These are phyloP conservation scores for Aspergillus sergii DNA, from an alignment of 2,329 filamentous ascomycete species.

Conservation along the genomic window DNA sequence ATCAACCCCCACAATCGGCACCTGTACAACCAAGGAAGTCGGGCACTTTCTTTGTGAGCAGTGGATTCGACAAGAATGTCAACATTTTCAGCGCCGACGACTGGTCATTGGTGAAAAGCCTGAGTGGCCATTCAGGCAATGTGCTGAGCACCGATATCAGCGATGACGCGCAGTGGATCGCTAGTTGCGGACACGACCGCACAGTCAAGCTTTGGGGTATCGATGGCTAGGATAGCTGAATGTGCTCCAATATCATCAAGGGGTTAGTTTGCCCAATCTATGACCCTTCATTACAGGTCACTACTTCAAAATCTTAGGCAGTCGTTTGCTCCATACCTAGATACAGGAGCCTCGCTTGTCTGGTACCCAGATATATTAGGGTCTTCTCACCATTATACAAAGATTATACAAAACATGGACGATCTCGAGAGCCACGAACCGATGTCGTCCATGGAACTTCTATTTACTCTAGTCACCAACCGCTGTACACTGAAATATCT, in stretches of 20 bases:
- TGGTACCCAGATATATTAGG: background rate
- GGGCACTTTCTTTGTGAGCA: conserved; percentile 86
- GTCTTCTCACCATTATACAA: background rate
- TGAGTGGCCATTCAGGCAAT: conserved; percentile 89
- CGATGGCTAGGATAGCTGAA: conserved; percentile 51
- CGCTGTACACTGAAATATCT: background rate
- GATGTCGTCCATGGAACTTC: background rate
- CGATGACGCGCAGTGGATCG: conserved; percentile 85
- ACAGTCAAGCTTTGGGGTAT: conserved; percentile 96
- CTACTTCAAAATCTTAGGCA: background rate
- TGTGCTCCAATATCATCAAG: background rate
- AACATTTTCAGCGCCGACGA: conserved; percentile 97
- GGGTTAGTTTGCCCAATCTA: background rate
- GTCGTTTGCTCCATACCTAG: background rate
- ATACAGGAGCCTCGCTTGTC: background rate
- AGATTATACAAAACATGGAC: background rate
- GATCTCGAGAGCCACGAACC: background rate
- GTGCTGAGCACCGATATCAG: conserved; percentile 90
- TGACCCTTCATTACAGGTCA: background rate
- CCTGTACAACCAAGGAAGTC: conserved; percentile 74
- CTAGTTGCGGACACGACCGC: conserved; percentile 89
- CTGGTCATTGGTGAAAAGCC: conserved; percentile 84
- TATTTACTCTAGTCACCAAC: background rate
- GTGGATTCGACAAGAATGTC: conserved; percentile 92
- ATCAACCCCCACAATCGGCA: conserved; percentile 20